These are phyloP conservation scores for Zizania latifolia DNA, from an alignment of 176 grass and related monocot species.

Conservation along the genomic window DNA sequence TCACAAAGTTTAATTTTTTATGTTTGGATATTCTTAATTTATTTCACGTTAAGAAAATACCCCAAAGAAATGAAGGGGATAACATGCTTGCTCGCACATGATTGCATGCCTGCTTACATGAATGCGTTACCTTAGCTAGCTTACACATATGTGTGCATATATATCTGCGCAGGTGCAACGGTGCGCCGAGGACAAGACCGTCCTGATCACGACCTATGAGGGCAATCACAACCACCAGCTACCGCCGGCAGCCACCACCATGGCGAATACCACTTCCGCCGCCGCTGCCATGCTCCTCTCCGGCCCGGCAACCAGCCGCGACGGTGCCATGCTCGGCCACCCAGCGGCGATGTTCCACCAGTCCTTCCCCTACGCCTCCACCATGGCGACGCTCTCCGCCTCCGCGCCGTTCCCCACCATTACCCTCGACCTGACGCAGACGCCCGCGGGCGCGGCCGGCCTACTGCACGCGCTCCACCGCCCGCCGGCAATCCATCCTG, in stretches of 20 bases:
- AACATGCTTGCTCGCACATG: no score
- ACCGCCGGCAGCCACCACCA: constrained; percentile 64
- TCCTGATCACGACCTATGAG: constrained; percentile 78
- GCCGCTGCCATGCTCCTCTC: constrained; percentile 85
- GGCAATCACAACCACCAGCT: constrained; percentile 83
- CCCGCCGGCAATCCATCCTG: background rate
- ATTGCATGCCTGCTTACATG: background rate
- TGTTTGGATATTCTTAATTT: no score
- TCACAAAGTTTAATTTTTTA: no score
- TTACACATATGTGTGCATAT: background rate
- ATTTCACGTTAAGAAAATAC: no score
- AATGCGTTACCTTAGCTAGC: no score
- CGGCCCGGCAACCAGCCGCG: constrained; percentile 51
- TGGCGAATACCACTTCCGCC: constrained; percentile 74
- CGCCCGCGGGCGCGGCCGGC: constrained; percentile 11
- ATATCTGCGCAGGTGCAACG: constrained; percentile 60
- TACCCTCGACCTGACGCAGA: constrained; percentile 75
- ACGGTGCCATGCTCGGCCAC: constrained; percentile 44
- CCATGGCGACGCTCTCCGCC: constrained; percentile 72
- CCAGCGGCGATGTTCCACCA: constrained; percentile 51
- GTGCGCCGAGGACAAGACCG: constrained; percentile 68
- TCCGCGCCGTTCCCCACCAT: constrained; percentile 86
- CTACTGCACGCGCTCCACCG: constrained; percentile 29
- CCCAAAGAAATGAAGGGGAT: no score
- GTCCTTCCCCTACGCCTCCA: constrained; percentile 62